Base-by-base conservation (phyloP, 75 land plant genomes). In the Gnetum montanum region DNA sequence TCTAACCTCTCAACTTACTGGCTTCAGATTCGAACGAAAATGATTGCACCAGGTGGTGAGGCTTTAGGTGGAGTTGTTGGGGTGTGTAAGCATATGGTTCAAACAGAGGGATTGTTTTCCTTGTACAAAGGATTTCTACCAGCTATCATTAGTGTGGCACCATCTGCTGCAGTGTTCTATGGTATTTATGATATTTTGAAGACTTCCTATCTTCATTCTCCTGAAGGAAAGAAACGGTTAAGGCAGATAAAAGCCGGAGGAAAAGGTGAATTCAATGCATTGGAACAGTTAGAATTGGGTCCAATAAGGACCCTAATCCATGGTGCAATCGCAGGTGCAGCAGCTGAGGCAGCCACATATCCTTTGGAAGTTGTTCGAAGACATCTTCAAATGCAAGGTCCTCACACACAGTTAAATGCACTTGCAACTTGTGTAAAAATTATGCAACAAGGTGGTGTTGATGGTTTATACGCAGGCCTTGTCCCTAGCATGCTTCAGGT, bases 21-120 rank as follows among this genome's bases (percentile, higher is more conserved):
- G 20, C 13, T 70, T 64, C 71, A 89, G 95, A 79, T 89, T 3
- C 61, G 95, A 34, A 89, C 95, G 26, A 70, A 43, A 49, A 54
- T 90, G 62, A 84, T 90, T 23, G 96, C 91, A 31, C 86, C 86
- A 24, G 96, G 96, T 12, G 96, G 96, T 3, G 96, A 90, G 67
- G 69, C 72, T 15, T 57, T 85, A 35, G 94, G 91, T 56, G 96
- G 91, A 61, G 75, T 90, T 8, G 64, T 76, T 59, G 84, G 90
- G 47, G 76, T 72, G 34, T 90, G 79, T 25, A 66, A 66, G 3
- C 81, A 90, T 51, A 74, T 90, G 75, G 44, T 90, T 44, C 75
- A 67, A 37, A 86, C 76, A 19, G 90, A 90, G 65, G 96, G 91
- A 8, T 75, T 79, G 38, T 49, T 73, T 36, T 79, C 82, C 3